Conservation (phyloP, 345 rosid species). For the Combretum micranthum region DNA sequence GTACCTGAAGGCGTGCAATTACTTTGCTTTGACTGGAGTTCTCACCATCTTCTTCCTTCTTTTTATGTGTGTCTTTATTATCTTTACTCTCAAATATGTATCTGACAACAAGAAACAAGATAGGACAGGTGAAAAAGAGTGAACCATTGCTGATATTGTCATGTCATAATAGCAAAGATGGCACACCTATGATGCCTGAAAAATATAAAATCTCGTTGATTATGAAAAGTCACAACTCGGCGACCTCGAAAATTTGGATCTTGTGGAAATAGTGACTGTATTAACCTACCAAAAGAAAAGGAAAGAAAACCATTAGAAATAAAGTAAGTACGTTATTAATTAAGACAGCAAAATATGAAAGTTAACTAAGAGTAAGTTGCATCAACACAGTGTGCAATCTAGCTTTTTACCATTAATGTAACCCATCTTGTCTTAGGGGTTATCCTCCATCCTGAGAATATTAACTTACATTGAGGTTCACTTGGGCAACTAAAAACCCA, state of each 20-base stretch:
- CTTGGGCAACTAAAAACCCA: no score
- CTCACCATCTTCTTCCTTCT: conserved; percentile 44
- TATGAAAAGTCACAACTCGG: conserved; percentile 90
- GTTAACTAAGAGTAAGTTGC: conserved; percentile 2
- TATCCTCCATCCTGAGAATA: no score
- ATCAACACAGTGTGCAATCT: neutral
- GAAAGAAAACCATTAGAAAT: neutral
- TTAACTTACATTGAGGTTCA: no score
- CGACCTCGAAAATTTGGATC: conserved; percentile 80
- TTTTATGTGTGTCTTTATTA: conserved; percentile 34
- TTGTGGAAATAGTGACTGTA: conserved; percentile 84
- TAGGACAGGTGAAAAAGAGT: neutral
- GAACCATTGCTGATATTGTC: neutral
- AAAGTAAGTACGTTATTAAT: neutral
- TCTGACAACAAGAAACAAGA: conserved; percentile 19
- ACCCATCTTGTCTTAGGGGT: no score
- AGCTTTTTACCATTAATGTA: no score
- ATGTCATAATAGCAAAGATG: neutral
- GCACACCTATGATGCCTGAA: conserved; percentile 89
- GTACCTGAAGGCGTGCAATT: conserved; percentile 79
- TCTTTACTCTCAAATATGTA: conserved; percentile 82
- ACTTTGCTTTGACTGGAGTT: conserved; percentile 37
- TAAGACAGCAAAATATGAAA: neutral
- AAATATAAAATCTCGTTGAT: conserved; percentile 91
- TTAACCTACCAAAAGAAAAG: conserved; percentile 34